Conservation (phyloP, 1,284 basidiomycete species). For the Microbotryum intermedium region DNA sequence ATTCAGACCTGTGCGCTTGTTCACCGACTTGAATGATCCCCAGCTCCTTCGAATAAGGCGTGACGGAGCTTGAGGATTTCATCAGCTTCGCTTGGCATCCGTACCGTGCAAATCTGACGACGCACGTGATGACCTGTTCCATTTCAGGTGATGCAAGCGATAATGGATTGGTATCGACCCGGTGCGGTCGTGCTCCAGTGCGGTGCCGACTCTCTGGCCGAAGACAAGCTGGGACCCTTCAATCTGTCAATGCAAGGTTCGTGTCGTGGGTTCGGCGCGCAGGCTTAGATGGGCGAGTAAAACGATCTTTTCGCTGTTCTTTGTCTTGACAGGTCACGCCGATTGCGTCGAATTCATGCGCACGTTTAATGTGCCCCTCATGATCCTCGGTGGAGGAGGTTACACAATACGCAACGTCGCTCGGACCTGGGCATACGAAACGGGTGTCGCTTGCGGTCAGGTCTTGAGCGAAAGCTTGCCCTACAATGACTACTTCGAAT, state of each 20-base stretch:
- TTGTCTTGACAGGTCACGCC: slow-evolving; percentile 53
- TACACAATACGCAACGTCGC: slow-evolving; percentile 91
- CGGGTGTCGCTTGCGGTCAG: slow-evolving; percentile 80
- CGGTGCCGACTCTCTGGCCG: slow-evolving; percentile 88
- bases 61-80: too few relatives aligned
- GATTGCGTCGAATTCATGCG: slow-evolving; percentile 82
- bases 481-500: slow-evolving; percentile 95
- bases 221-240: slow-evolving; percentile 93
- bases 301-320: not conserved
- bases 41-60: too few relatives aligned
- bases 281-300: not conserved
- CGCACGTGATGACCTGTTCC: not conserved
- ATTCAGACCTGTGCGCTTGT: slow-evolving; percentile 63
- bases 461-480: slow-evolving; percentile 69
- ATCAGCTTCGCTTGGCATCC: too few relatives aligned
- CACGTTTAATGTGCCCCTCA: slow-evolving; percentile 74
- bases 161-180: slow-evolving; percentile 83
- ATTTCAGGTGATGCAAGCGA: slow-evolving; percentile 65
- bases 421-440: slow-evolving; percentile 93
- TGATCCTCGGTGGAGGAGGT: slow-evolving; percentile 89
- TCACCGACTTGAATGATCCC: not conserved
- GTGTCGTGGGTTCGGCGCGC: slow-evolving; percentile 9
- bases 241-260: slow-evolving; percentile 85
- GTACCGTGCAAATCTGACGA: not conserved
- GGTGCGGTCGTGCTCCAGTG: slow-evolving; percentile 89